These are phyloP conservation scores for Aureobasidium sp. DNA, from an alignment of 2,329 filamentous ascomycete species.

Conservation along the genomic window DNA sequence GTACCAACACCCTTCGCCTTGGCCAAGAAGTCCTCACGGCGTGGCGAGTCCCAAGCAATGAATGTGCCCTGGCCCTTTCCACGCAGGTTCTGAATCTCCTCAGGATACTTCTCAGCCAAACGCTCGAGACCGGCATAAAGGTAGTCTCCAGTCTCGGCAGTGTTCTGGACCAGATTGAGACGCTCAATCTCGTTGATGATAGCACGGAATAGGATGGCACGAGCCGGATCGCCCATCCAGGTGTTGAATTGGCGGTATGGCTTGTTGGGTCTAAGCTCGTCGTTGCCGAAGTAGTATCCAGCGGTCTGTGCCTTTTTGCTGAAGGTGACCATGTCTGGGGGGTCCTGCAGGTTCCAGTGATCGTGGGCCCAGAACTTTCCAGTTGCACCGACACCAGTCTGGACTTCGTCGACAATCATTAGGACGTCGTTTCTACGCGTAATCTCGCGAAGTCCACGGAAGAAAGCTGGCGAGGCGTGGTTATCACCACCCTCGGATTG, in stretches of 20 bases:
- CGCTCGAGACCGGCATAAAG: constrained; percentile 59
- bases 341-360: constrained; percentile 73
- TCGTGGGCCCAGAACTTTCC: constrained; percentile 93
- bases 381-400: constrained; percentile 82
- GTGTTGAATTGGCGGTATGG: constrained; percentile 93
- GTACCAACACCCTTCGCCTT: constrained; percentile 64
- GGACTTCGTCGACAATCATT: constrained; percentile 86
- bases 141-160: constrained; percentile 66
- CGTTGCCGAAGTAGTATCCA: constrained; percentile 79
- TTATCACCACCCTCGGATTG: constrained; percentile 90
- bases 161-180: constrained; percentile 64
- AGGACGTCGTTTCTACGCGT: constrained; percentile 68
- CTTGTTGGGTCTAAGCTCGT: constrained; percentile 72
- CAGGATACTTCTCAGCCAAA: constrained; percentile 60
- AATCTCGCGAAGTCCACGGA: constrained; percentile 68
- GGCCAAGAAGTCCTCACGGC: constrained; percentile 66
- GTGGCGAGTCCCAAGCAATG: constrained; percentile 76
- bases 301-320: constrained; percentile 89
- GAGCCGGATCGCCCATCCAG: constrained; percentile 85
- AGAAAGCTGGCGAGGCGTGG: constrained; percentile 78
- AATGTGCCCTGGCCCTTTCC: constrained; percentile 83
- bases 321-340: constrained; percentile 88
- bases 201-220: constrained; percentile 71
- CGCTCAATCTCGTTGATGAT: constrained; percentile 72
- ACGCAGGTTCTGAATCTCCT: constrained; percentile 68